Conservation (phyloP, 768 basidiomycete genomes). For the Hortiboletus flavorubellus region DNA sequence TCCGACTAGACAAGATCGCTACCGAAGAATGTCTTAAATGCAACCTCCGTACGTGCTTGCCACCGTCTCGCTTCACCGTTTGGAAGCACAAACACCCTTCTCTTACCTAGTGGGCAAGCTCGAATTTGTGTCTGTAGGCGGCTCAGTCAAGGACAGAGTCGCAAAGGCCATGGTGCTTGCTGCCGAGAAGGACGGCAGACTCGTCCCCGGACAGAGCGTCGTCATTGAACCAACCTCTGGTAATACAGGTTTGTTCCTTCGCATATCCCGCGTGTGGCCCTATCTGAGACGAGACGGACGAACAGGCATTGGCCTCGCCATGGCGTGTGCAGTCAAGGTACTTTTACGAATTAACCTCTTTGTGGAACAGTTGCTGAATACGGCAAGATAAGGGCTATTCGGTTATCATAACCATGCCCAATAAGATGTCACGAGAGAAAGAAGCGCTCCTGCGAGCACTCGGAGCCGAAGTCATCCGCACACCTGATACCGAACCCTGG, state of each 20-base stretch:
- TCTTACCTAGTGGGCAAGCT: conserved; percentile 72
- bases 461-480: conserved; percentile 93
- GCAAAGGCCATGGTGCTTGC: conserved; percentile 95
- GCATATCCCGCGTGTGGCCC: neutral
- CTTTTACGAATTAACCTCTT: conserved; percentile 1
- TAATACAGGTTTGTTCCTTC: conserved; percentile 71
- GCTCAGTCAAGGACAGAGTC: conserved; percentile 94
- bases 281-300: neutral
- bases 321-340: conserved; percentile 94
- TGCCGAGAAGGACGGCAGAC: conserved; percentile 84
- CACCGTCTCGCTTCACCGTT: neutral
- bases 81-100: neutral
- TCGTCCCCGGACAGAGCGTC: conserved; percentile 84
- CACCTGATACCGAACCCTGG: conserved; percentile 86
- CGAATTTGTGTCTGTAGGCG: conserved; percentile 88
- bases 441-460: conserved; percentile 87
- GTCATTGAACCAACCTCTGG: conserved; percentile 96
- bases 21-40: conserved; percentile 74
- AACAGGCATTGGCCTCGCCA: conserved; percentile 86
- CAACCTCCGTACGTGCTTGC: conserved; percentile 71
- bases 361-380: conserved; percentile 58
- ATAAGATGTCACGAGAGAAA: conserved; percentile 97
- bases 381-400: conserved; percentile 85
- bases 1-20: conserved; percentile 80
- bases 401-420: conserved; percentile 85